Evolutionary conservation across 2,329 filamentous ascomycete species (phyloP), one percentile per base, ranked within the genome.

Genomic region (Trichoderma endophyticum): DNA sequence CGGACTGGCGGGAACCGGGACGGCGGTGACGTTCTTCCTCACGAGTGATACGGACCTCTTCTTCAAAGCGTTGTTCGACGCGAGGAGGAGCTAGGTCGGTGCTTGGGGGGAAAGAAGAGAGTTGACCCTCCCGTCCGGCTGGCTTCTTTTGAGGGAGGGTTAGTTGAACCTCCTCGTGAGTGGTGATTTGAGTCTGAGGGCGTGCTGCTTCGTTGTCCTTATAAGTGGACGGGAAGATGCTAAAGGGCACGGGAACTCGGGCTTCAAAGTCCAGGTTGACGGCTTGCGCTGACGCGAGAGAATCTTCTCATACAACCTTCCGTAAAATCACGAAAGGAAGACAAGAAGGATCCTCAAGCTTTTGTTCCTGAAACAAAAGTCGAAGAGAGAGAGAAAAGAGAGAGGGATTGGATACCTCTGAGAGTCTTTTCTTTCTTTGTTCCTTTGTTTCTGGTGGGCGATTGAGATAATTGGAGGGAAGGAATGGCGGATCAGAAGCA

Each of bases 261-360:
- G 95, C 94, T 93, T 97, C 95, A 96, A 97, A 98, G 93, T 98
- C 95, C 95, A 98, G 95, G 89, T 94, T 98, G 93, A 87, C 93
- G 92, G 92, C 91, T 91, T 92, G 90, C 91, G 79, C 83, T 84
- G 84, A 86, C 86, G 90, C 85, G 82, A 84, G 85, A 86, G 83
- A 84, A 89, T 88, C 87, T 90, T 91, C 91, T 93, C 89, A 83
- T 82, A 80, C 82, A 84, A 83, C 82, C 83, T 83, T 82, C 77
- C 89, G 90, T 90, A 83, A 83, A 9, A 64, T 21, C 76, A 83
- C 88, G 88, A 90, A 90, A 90, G 88, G 88, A 90, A 86, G 87
- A 88, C 84, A 90, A 90, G 88, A 90, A 90, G 84, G 83, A 84
- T 86, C 85, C 86, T 88, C 87, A 88, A 86, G 87, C 87, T 89